A percentile compares a stretch with the other conserved stretches of the same genome.
These are phyloP conservation scores for Naegleria gruberi DNA, from an alignment of 208 protist genomes.

Conservation along the genomic window DNA sequence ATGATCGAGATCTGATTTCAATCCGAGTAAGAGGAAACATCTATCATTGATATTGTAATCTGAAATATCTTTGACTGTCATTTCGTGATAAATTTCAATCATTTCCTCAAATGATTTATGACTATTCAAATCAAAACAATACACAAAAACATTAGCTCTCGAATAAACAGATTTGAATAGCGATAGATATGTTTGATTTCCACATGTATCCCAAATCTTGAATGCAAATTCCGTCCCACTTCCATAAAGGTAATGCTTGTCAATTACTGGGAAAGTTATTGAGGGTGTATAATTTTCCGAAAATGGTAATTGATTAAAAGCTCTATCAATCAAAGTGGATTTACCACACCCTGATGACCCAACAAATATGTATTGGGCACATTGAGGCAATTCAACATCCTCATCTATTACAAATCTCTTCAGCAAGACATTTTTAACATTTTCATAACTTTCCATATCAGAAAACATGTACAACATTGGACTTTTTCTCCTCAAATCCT, in stretches of 20 bases:
- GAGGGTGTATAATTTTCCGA: background rate
- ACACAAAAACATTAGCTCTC: background rate
- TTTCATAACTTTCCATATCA: background rate
- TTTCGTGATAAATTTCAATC: background rate
- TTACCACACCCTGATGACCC: background rate
- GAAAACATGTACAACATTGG: background rate
- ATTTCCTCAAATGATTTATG: background rate
- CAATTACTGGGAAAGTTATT: background rate
- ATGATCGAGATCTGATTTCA: background rate
- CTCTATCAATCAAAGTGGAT: background rate
- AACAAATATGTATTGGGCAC: background rate
- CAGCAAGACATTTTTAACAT: background rate
- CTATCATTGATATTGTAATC: background rate
- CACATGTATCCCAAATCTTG: background rate
- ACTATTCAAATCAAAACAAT: background rate
- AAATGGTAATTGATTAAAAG: background rate
- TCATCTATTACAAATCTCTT: background rate
- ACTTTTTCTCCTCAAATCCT: background rate
- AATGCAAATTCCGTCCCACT: background rate
- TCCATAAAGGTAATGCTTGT: background rate
- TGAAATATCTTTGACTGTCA: background rate
- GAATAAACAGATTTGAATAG: background rate
- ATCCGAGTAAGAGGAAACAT: background rate
- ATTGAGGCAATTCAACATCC: background rate
- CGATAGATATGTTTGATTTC: background rate